phyloP scores from a whole-genome alignment of 1,284 basidiomycete genomes.

The Phellopilus nigrolimitatus region DNA sequence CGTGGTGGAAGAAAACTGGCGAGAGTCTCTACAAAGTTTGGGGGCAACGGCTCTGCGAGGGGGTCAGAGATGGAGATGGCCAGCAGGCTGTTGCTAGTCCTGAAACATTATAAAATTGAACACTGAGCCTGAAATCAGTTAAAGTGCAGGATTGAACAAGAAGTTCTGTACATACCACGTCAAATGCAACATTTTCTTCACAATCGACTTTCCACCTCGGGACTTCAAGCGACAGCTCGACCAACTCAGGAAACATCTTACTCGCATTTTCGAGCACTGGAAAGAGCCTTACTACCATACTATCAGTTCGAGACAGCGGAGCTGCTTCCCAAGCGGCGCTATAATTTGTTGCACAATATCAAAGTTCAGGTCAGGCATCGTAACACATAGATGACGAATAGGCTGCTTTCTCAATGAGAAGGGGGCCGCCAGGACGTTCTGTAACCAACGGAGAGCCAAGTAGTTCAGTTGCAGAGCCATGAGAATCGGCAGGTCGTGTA shows the following conservation, averaged over 20 bases:
- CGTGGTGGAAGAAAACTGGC: background rate
- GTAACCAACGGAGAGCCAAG: conserved; percentile 14
- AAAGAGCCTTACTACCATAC: conserved; percentile 8
- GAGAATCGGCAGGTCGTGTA: conserved; percentile 5
- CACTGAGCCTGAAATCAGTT: background rate
- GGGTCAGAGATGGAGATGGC: conserved; percentile 14
- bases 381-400: conserved; percentile 9
- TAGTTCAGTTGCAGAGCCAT: conserved; percentile 13
- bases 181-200: conserved; percentile 3
- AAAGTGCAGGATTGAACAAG: background rate
- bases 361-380: conserved; percentile 12
- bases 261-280: conserved; percentile 4
- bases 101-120: conserved; percentile 9
- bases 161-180: background rate
- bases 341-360: background rate
- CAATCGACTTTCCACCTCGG: conserved; percentile 7
- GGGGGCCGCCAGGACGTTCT: conserved; percentile 2
- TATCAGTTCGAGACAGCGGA: conserved; percentile 16
- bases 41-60: background rate
- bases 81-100: conserved; percentile 3
- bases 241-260: conserved; percentile 9
- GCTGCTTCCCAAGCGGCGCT: background rate
- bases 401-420: background rate
- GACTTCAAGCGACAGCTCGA: conserved; percentile 13
- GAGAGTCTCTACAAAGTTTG: background rate